A percentile compares a stretch with the other conserved stretches of the same genome.
phyloP scores from a whole-genome alignment of 352 stramenopile species.

The Phytopythium boreale region DNA sequence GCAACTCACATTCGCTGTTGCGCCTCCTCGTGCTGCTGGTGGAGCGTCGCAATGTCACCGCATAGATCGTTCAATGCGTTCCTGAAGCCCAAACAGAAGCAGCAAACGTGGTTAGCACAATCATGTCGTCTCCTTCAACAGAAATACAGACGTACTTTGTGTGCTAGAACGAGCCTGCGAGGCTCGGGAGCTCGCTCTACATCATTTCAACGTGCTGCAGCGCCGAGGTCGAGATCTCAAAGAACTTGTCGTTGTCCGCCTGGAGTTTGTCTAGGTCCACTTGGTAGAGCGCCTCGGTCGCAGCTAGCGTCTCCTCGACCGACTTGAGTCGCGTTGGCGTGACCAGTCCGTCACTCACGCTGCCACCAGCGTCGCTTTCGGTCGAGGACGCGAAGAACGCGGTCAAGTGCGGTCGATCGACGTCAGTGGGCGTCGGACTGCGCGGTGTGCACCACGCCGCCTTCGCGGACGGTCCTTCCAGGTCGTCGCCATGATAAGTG shows the following conservation, averaged over 20 bases:
- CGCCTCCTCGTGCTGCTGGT: slow-evolving; percentile 33
- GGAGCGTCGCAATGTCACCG: slow-evolving; percentile 37
- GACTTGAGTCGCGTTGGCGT: slow-evolving; percentile 40
- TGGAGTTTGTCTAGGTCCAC: slow-evolving; percentile 46
- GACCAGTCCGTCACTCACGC: not conserved
- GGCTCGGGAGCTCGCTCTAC: slow-evolving; percentile 40
- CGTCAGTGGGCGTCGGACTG: slow-evolving; percentile 14
- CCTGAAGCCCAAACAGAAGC: slow-evolving; percentile 8
- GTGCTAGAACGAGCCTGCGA: slow-evolving; percentile 29
- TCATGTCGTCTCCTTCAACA: too few relatives aligned
- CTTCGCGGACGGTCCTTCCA: slow-evolving; percentile 29
- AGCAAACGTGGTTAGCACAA: not conserved
- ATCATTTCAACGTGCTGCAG: slow-evolving; percentile 50
- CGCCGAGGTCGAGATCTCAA: slow-evolving; percentile 54
- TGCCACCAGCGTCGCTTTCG: slow-evolving; percentile 6
- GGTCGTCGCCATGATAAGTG: slow-evolving; percentile 25
- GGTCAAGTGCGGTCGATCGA: slow-evolving; percentile 20
- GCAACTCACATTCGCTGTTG: slow-evolving; percentile 35
- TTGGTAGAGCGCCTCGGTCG: slow-evolving; percentile 40
- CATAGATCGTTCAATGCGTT: slow-evolving; percentile 35
- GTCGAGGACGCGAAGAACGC: slow-evolving; percentile 32
- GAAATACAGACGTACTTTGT: slow-evolving; percentile 24
- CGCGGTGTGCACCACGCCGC: slow-evolving; percentile 58
- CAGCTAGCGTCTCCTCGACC: slow-evolving; percentile 40
- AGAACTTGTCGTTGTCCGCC: slow-evolving; percentile 49